Evolutionary conservation across 257 asterid species (phyloP).

Genomic region (Handroanthus guayacan): DNA sequence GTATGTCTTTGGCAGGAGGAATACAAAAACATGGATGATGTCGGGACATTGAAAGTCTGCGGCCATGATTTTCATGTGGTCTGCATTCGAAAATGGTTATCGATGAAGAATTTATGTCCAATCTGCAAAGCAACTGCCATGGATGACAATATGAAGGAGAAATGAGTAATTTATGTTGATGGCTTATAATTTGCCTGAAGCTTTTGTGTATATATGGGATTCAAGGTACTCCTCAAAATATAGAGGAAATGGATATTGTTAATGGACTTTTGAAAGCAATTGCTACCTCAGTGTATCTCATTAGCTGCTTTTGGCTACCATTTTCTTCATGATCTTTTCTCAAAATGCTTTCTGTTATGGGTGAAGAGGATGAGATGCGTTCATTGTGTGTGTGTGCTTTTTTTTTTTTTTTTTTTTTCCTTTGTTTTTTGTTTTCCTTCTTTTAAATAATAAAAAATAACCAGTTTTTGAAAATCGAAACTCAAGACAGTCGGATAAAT

Average conservation of each 20-base stretch:
- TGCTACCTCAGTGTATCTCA: constrained; percentile 16
- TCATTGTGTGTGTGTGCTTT: no score
- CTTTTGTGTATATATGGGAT: constrained; percentile 50
- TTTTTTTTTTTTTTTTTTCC: no score
- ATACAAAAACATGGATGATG: constrained; percentile 64
- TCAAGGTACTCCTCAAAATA: constrained; percentile 34
- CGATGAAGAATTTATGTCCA: constrained; percentile 74
- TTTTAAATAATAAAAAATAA: no score
- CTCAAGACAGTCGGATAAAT: no score
- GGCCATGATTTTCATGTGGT: constrained; percentile 74
- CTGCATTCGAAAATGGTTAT: constrained; percentile 76
- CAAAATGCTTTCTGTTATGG: no score
- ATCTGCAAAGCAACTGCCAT: constrained; percentile 71
- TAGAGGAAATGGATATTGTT: constrained; percentile 32
- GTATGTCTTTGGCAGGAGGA: constrained; percentile 56
- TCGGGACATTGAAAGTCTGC: constrained; percentile 64
- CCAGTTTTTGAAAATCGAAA: no score
- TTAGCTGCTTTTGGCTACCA: background rate
- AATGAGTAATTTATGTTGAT: constrained; percentile 33
- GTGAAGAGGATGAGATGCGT: no score
- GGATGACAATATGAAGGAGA: constrained; percentile 47
- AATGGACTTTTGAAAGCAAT: constrained; percentile 36
- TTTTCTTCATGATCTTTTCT: background rate
- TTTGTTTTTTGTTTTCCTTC: no score
- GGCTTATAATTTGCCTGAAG: constrained; percentile 29